Conservation (phyloP, 163 green algal genomes). For the Scenedesmus sp. region DNA sequence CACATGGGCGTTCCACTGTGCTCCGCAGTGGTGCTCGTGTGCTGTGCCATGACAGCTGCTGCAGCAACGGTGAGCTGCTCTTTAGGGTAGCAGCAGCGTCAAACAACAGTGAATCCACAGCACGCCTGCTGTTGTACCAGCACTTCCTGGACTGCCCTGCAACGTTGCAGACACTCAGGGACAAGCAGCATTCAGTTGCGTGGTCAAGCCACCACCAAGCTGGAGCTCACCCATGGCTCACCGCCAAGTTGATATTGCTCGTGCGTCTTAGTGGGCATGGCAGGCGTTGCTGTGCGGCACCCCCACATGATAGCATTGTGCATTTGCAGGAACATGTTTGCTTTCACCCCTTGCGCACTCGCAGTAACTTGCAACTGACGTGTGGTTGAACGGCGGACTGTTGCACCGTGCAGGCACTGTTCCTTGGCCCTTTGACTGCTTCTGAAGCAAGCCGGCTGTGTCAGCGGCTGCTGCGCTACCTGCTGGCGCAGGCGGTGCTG, state of each 20-base stretch:
- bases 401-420: constrained; percentile 45
- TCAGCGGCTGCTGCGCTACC: constrained; percentile 65
- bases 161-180: no score
- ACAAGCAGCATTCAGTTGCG: no score
- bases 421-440: constrained; percentile 60
- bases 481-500: constrained; percentile 66
- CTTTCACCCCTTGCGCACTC: no score
- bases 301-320: no score
- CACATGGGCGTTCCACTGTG: constrained; percentile 18
- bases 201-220: no score
- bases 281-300: no score
- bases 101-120: not conserved
- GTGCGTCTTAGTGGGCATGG: no score
- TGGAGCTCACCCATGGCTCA: no score
- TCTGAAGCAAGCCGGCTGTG: constrained; percentile 50
- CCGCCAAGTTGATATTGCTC: no score
- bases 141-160: no score
- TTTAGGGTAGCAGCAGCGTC: not conserved
- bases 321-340: no score
- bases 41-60: not conserved
- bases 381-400: not conserved
- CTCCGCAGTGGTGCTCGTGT: not conserved
- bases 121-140: not conserved
- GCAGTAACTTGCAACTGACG: not conserved
- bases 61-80: constrained; percentile 7